Evolutionary conservation across 768 basidiomycete species (phyloP).

Genomic region (Hericium rajendrae): DNA sequence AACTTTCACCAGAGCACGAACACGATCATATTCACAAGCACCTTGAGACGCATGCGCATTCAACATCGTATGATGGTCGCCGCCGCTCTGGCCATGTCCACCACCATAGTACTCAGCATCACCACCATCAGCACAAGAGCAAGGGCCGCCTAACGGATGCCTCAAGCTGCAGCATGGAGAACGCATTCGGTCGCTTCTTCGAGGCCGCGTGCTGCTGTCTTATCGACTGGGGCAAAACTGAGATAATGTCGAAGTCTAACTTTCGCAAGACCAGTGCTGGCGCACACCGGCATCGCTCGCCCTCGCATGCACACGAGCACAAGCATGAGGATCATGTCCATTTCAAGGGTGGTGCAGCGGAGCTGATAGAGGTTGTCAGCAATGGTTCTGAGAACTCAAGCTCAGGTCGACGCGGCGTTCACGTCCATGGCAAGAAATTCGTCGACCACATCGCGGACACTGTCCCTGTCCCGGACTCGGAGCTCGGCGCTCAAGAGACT

Average conservation of each 20-base stretch:
- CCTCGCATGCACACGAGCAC: not conserved
- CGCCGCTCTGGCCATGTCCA: not conserved
- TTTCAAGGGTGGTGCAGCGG: not conserved
- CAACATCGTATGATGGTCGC: no score
- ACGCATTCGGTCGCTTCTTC: slow-evolving; percentile 5
- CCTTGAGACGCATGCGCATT: no score
- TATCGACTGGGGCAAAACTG: slow-evolving; percentile 4
- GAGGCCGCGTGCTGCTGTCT: slow-evolving; percentile 8
- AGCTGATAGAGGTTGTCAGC: not conserved
- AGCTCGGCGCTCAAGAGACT: not conserved
- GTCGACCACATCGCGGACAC: not conserved
- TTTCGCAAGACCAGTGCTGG: not conserved
- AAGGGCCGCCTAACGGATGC: not conserved
- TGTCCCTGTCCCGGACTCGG: not conserved
- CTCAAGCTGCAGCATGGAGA: not conserved
- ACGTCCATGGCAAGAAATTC: not conserved
- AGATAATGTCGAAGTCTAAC: not conserved
- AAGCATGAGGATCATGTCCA: not conserved
- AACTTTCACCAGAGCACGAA: no score
- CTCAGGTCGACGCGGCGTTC: not conserved
- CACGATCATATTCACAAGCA: no score
- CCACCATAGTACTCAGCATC: not conserved
- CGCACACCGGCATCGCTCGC: not conserved
- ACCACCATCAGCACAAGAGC: not conserved
- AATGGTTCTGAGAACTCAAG: no score